Evolutionary conservation across 1,284 basidiomycete genomes (phyloP), one percentile per base, ranked within the genome.

Genomic region (Sanguinoderma infundibulare): DNA sequence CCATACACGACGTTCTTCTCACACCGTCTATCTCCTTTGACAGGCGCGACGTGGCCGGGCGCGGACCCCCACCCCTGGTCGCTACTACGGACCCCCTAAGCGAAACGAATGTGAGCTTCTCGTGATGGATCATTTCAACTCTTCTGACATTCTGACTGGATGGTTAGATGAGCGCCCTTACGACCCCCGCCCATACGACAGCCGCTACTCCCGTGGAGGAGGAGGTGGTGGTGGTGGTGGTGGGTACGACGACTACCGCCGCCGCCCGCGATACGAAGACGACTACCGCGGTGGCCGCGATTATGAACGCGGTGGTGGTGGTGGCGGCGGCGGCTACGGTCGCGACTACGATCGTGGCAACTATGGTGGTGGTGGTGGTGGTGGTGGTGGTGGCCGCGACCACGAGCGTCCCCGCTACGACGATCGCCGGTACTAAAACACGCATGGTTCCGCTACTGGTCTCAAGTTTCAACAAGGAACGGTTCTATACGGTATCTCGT

Each of bases 1-100:
- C 3, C 30, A 3, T 22, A 8, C 15, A 2, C 6, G 15, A 4
- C 6, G 6, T 22, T n/a, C 32, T 35, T n/a, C n/a, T n/a, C n/a
- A n/a, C 17, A 15, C 17, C 12, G 17, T 14, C 3, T 2, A 64
- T 64, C 36, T 68, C 63, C 64, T 56, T 51, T 63, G 44, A 17
- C 64, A 96, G 94, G 96, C 96, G 71, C 92, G 94, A 65, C 92
- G 96, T 72, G 95, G 91, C 61, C 91, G 96, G 69, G 95, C 96
- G 22, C 86, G 96, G 65, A 98, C 96, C 6, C 96, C 96, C 3
- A 98, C 96, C 12, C 96, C 96, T 15, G 96, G 96, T 51, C 82
- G 91, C 60, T 98, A 98, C 85, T 94, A 93, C 68, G 95, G 95
- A 0, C 94, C 95, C 40, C 92, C 94, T 57, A 95, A 96, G 78